phyloP scores from a whole-genome alignment of 805 yeast species.

The Teunomyces tritomae region DNA sequence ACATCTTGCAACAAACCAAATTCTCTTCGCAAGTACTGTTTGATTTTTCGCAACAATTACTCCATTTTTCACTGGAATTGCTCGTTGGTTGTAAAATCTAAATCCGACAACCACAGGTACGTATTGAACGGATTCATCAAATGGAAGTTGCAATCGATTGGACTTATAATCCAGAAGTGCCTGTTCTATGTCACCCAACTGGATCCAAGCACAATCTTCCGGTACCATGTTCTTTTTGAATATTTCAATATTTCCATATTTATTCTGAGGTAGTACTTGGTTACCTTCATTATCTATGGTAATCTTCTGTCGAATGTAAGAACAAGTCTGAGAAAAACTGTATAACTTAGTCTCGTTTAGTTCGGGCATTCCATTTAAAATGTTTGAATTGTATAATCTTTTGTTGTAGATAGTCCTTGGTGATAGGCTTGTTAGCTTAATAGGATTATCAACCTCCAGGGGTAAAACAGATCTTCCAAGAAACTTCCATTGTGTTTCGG shows the following conservation, averaged over 20 bases:
- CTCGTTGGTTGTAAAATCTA: slow-evolving; percentile 13
- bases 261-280: slow-evolving; percentile 22
- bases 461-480: slow-evolving; percentile 29
- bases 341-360: slow-evolving; percentile 21
- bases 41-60: slow-evolving; percentile 22
- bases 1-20: slow-evolving; percentile 25
- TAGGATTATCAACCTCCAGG: slow-evolving; percentile 12
- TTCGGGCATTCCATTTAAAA: slow-evolving; percentile 15
- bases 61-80: slow-evolving; percentile 28
- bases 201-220: slow-evolving; percentile 27
- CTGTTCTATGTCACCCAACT: slow-evolving; percentile 18
- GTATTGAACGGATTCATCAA: slow-evolving; percentile 14
- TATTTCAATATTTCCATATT: slow-evolving; percentile 32
- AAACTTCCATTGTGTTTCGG: slow-evolving; percentile 34
- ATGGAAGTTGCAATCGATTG: slow-evolving; percentile 1
- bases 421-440: slow-evolving; percentile 16
- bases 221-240: slow-evolving; percentile 30
- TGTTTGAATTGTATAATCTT: slow-evolving; percentile 18
- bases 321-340: slow-evolving; percentile 29
- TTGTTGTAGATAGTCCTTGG: slow-evolving; percentile 23
- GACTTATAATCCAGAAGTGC: slow-evolving; percentile 14
- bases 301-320: slow-evolving; percentile 15
- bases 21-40: slow-evolving; percentile 15
- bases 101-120: slow-evolving; percentile 34
- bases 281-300: slow-evolving; percentile 4